Evolutionary conservation across 768 basidiomycete genomes (phyloP), one percentile per base, ranked within the genome.

Genomic region (Russula olivacea): DNA sequence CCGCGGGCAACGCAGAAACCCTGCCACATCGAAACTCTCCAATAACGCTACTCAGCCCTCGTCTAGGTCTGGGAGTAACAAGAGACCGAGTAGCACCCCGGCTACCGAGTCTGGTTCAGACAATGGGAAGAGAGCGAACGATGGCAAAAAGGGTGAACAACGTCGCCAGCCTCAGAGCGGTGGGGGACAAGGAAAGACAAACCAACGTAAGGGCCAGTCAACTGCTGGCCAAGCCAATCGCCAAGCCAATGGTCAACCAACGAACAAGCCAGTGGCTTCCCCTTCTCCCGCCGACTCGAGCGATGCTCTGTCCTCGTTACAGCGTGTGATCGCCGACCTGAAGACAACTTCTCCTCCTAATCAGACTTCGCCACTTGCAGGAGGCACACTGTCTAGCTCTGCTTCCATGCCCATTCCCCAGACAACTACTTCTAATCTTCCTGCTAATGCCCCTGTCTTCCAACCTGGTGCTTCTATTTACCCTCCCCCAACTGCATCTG

Each of bases 321-420:
- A 98, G 71, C 85, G 91, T 61, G 88, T 97, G 73, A 98, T 98
- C 68, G 90, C 90, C 60, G 94, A 98, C 74, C 80, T 97, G 66
- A 96, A 93, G 80, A 87, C 88, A 19, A 82, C 91, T 3, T 86
- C 91, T 58, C 85, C 89, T 55, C 78, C 83, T 56, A 82, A 77
- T 70, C 81, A 74, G 68, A 68, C 74, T 9, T 64, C 71, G 17
- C 74, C 75, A 69, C 76, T 75, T 65, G 73, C 76, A 47, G 76
- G 70, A 63, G 79, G 76, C 55, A 71, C 74, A 4, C 71, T 76
- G 40, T 66, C 78, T 65, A 66, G 58, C 52, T 66, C 73, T 40
- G 74, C 70, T 68, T 76, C 81, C 48, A 79, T 83, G 70, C 76
- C 82, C 65, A 74, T 76, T 17, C 73, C 81, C 43, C 84, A 85